phyloP scores from a whole-genome alignment of 208 protist species.

The Crithidia brevicula region DNA sequence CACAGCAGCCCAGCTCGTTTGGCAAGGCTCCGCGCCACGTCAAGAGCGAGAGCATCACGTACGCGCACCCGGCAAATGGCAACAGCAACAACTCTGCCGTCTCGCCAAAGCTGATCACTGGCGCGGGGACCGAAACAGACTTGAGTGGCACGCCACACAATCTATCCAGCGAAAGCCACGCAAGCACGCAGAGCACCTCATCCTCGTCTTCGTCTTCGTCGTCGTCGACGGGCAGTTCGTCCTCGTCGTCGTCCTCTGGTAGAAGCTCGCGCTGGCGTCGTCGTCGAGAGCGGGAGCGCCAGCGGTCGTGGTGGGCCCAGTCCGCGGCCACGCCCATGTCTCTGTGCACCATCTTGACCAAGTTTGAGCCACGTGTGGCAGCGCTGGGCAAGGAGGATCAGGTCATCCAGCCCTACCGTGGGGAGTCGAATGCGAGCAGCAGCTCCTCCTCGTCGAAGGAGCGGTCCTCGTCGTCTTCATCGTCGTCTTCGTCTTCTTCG shows the following conservation, averaged over 20 bases:
- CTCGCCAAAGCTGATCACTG: slow-evolving; percentile 1
- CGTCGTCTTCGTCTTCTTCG: slow-evolving; percentile 24
- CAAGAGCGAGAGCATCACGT: not conserved
- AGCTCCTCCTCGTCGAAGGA: slow-evolving; percentile 28
- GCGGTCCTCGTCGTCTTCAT: slow-evolving; percentile 26
- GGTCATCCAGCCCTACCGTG: slow-evolving; percentile 73
- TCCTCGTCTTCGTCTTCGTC: slow-evolving; percentile 24
- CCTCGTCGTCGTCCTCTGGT: slow-evolving; percentile 18
- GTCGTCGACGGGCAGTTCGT: slow-evolving; percentile 8
- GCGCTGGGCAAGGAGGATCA: slow-evolving; percentile 69
- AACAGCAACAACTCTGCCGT: not conserved
- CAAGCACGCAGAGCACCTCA: slow-evolving; percentile 8
- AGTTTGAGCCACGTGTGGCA: slow-evolving; percentile 50
- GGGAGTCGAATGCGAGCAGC: slow-evolving; percentile 47
- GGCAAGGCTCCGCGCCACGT: not conserved
- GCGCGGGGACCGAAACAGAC: slow-evolving; percentile 18
- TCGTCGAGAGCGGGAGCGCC: slow-evolving; percentile 17
- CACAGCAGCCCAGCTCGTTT: slow-evolving; percentile 1
- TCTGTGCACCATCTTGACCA: slow-evolving; percentile 75
- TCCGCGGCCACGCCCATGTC: slow-evolving; percentile 44
- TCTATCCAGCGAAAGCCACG: slow-evolving; percentile 22
- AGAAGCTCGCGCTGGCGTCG: slow-evolving; percentile 14
- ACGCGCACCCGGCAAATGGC: not conserved
- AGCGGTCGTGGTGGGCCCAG: slow-evolving; percentile 31
- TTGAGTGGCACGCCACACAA: slow-evolving; percentile 24